phyloP scores from a whole-genome alignment of 192 early-diverging fungal genomes.

The Coemansia guatemalensis region DNA sequence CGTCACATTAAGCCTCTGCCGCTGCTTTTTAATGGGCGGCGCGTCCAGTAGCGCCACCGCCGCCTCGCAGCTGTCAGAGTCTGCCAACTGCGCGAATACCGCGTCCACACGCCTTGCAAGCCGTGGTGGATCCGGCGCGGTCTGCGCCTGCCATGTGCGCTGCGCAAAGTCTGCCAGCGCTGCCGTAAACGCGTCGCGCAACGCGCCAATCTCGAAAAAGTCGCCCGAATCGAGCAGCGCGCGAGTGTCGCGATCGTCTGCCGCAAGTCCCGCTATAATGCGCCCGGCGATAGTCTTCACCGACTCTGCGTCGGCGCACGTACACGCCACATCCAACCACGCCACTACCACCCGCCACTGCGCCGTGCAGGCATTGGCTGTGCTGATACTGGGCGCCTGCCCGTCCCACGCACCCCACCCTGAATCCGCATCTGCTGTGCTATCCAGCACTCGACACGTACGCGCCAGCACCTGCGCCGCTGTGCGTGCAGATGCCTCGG shows the following conservation, averaged over 20 bases:
- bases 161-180: slow-evolving; percentile 14
- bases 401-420: slow-evolving; percentile 43
- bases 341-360: slow-evolving; percentile 41
- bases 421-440: neutral
- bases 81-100: neutral
- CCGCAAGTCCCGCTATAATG: slow-evolving; percentile 17
- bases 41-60: neutral
- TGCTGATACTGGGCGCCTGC: slow-evolving; percentile 32
- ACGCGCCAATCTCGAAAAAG: slow-evolving; percentile 29
- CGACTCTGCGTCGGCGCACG: slow-evolving; percentile 19
- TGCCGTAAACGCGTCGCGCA: slow-evolving; percentile 25
- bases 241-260: neutral
- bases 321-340: slow-evolving; percentile 44
- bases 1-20: neutral
- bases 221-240: slow-evolving; percentile 26
- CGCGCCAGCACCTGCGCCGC: neutral
- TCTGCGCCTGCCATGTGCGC: slow-evolving; percentile 12
- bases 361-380: slow-evolving; percentile 19
- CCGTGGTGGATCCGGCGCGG: neutral
- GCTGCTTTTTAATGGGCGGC: neutral
- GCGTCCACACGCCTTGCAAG: neutral
- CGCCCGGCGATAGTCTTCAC: slow-evolving; percentile 20
- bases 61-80: neutral
- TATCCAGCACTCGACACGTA: neutral
- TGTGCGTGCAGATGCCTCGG: slow-evolving; percentile 1